Percentiles rank a stretch among this genome's conserved stretches.
Conservation (phyloP, 768 basidiomycete genomes). For the Chalciporus sphaerocephalus region DNA sequence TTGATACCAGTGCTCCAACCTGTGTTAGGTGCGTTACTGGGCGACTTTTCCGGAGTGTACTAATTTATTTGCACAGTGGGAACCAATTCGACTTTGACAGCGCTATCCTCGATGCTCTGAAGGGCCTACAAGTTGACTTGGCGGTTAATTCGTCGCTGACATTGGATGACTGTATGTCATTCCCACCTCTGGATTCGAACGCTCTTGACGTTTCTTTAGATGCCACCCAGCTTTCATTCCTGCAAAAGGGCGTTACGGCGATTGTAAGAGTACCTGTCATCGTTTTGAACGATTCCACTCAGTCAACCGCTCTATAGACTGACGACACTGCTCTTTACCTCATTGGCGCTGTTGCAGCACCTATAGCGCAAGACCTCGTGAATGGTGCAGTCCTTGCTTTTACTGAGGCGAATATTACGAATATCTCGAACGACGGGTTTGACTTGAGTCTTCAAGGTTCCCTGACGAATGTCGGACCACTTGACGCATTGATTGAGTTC, state of each 20-base stretch:
- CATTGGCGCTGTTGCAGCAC: conserved; percentile 67
- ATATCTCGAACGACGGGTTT: conserved; percentile 59
- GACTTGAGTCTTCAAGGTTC: conserved; percentile 57
- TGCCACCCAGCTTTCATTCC: conserved; percentile 52
- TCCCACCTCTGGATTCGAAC: not conserved
- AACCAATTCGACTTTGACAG: conserved; percentile 57
- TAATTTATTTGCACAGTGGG: conserved; percentile 40
- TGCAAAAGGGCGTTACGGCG: conserved; percentile 52
- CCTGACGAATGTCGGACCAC: conserved; percentile 57
- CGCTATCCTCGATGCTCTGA: conserved; percentile 60
- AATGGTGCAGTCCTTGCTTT: conserved; percentile 52
- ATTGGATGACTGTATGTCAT: conserved; percentile 60
- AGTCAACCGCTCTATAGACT: conserved; percentile 36
- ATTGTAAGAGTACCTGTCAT: conserved; percentile 37
- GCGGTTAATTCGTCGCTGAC: conserved; percentile 49
- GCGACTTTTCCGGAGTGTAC: not conserved
- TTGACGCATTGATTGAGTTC: conserved; percentile 68
- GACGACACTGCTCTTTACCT: conserved; percentile 61
- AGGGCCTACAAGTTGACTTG: conserved; percentile 56
- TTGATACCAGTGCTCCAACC: conserved; percentile 48
- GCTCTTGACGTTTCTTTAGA: conserved; percentile 34
- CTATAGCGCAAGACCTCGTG: conserved; percentile 62
- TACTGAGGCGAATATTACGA: conserved; percentile 56
- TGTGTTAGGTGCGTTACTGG: conserved; percentile 49
- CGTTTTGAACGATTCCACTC: not conserved